phyloP scores from a whole-genome alignment of 1,139 yeast genomes.

The Waltiozyma solani region DNA sequence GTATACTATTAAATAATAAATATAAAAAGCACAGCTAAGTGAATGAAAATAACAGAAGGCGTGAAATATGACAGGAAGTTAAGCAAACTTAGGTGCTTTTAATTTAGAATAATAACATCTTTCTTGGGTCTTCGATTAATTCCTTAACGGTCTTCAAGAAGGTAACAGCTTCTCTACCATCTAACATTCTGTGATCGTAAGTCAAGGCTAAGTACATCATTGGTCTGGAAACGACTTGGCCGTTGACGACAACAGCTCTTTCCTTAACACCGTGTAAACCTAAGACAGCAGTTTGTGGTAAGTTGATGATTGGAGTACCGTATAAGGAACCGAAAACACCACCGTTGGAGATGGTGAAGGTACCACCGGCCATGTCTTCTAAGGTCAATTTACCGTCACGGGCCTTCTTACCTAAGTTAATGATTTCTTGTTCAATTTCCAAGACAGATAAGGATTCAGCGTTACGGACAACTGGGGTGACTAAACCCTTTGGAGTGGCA shows the following conservation, averaged over 20 bases:
- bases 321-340: constrained; percentile 97
- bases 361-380: constrained; percentile 99
- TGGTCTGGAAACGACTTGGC: constrained; percentile 94
- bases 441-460: constrained; percentile 86
- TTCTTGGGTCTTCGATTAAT: constrained; percentile 97
- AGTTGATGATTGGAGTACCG: constrained; percentile 97
- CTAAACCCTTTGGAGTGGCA: constrained; percentile 98
- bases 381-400: constrained; percentile 94
- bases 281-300: constrained; percentile 97
- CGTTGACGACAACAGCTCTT: constrained; percentile 94
- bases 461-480: constrained; percentile 96
- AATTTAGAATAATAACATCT: constrained; percentile 69
- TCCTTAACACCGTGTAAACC: constrained; percentile 98
- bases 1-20: no score
- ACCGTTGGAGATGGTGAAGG: constrained; percentile 97
- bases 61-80: no score
- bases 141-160: constrained; percentile 95
- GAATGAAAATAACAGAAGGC: no score
- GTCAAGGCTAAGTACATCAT: constrained; percentile 99
- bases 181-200: constrained; percentile 95
- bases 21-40: no score
- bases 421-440: constrained; percentile 84
- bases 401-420: constrained; percentile 80
- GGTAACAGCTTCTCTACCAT: constrained; percentile 98
- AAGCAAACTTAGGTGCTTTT: no score